Evolutionary conservation across 2,329 filamentous ascomycete species (phyloP).

Genomic region (Aaosphaeria arxii): DNA sequence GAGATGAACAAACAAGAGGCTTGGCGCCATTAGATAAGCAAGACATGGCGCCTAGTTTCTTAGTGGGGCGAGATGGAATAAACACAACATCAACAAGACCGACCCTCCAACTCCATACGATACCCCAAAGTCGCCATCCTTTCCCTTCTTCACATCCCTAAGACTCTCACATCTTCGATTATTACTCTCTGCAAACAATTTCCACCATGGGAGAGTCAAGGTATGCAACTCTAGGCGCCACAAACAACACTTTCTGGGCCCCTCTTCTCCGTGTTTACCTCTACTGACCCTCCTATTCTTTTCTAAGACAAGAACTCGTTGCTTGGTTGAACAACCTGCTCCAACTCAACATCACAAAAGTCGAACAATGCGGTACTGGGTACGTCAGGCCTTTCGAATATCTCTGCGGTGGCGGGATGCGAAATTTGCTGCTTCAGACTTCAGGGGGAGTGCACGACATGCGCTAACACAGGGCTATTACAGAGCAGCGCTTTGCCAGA

Average conservation of each 20-base stretch:
- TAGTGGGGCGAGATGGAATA: not conserved
- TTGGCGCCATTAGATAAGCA: not conserved
- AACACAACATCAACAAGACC: not conserved
- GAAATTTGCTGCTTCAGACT: slow-evolving; percentile 13
- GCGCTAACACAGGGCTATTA: slow-evolving; percentile 6
- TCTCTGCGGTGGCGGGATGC: too few species aligned
- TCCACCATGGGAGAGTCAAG: slow-evolving; percentile 62
- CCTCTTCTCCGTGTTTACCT: not conserved
- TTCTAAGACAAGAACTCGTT: slow-evolving; percentile 83
- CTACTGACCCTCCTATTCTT: too few species aligned
- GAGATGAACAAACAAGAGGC: too few species aligned
- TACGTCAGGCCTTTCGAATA: slow-evolving; percentile 45
- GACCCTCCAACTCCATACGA: not conserved
- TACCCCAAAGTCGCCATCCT: slow-evolving; percentile 1
- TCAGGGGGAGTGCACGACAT: slow-evolving; percentile 2
- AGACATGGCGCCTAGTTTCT: not conserved
- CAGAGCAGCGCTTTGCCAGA: slow-evolving; percentile 92
- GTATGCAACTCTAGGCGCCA: slow-evolving; percentile 36
- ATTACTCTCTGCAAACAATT: not conserved
- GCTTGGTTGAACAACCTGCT: slow-evolving; percentile 97
- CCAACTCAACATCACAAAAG: slow-evolving; percentile 95
- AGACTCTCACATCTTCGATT: not conserved
- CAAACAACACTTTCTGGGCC: slow-evolving; percentile 13
- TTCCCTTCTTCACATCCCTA: not conserved
- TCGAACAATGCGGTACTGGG: slow-evolving; percentile 99